phyloP scores from a whole-genome alignment of 805 yeast genomes.

The Nakazawaea wyomingensis region DNA sequence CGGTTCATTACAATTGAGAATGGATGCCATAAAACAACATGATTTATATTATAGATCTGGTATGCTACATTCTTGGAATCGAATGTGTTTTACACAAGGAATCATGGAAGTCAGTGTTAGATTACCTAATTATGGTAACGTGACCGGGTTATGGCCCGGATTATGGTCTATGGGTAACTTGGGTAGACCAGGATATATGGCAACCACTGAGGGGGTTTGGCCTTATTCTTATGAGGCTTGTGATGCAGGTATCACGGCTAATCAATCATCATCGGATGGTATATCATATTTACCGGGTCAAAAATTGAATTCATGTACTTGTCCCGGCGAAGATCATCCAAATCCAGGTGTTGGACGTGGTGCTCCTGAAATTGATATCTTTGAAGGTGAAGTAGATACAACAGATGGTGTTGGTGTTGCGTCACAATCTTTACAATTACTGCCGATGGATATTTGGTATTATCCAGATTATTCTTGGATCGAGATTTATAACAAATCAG shows the following conservation, averaged over 20 bases:
- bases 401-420: slow-evolving; percentile 33
- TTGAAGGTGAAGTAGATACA: slow-evolving; percentile 40
- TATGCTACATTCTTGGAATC: slow-evolving; percentile 45
- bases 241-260: slow-evolving; percentile 47
- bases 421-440: slow-evolving; percentile 46
- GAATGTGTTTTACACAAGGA: slow-evolving; percentile 43
- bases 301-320: slow-evolving; percentile 37
- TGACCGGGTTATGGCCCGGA: slow-evolving; percentile 48
- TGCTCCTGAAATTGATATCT: slow-evolving; percentile 45
- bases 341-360: slow-evolving; percentile 45
- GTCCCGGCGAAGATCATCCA: slow-evolving; percentile 41
- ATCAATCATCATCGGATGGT: slow-evolving; percentile 44
- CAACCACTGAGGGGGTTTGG: slow-evolving; percentile 48
- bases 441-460: slow-evolving; percentile 50
- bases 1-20: slow-evolving; percentile 33
- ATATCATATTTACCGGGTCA: slow-evolving; percentile 43
- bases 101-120: slow-evolving; percentile 35
- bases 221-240: slow-evolving; percentile 43
- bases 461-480: slow-evolving; percentile 43
- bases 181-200: slow-evolving; percentile 44
- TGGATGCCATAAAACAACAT: slow-evolving; percentile 41
- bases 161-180: slow-evolving; percentile 45
- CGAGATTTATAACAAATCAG: slow-evolving; percentile 33
- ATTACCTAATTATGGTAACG: slow-evolving; percentile 38
- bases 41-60: slow-evolving; percentile 40